These are phyloP conservation scores for Tremella mesenterica DNA, from an alignment of 768 basidiomycete species.

Conservation along the genomic window DNA sequence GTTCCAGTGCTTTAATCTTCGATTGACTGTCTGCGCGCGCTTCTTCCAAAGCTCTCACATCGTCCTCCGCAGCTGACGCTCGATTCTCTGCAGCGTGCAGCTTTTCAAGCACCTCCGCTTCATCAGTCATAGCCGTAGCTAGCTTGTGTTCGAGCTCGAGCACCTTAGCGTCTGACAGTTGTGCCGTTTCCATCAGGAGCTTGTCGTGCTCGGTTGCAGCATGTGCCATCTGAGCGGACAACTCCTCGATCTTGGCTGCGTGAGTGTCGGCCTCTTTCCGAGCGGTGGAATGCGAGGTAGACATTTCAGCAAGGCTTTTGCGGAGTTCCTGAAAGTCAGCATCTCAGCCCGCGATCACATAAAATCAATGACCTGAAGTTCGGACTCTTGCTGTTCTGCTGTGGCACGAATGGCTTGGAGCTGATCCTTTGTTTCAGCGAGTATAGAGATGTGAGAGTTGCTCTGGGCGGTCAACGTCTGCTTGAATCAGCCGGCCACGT, in stretches of 20 bases:
- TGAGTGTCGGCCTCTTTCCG: background rate
- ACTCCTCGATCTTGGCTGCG: background rate
- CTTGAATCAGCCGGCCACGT: too few relatives aligned
- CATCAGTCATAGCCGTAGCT: background rate
- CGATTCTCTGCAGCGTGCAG: background rate
- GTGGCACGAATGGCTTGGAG: too few relatives aligned
- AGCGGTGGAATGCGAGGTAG: too few relatives aligned
- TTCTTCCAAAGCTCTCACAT: background rate
- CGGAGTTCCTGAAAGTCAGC: too few relatives aligned
- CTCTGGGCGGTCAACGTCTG: too few relatives aligned
- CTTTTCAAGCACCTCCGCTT: background rate
- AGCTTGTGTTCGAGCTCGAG: background rate
- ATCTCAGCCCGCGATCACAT: too few relatives aligned
- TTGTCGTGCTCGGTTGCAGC: slow-evolving; percentile 6
- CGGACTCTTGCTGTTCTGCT: background rate
- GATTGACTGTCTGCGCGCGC: background rate
- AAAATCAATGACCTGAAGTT: background rate
- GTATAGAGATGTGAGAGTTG: too few relatives aligned
- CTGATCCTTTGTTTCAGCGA: too few relatives aligned
- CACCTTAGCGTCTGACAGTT: slow-evolving; percentile 2
- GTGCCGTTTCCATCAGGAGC: background rate
- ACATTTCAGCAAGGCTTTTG: too few relatives aligned
- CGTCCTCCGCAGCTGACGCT: background rate
- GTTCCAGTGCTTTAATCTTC: background rate
- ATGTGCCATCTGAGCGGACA: slow-evolving; percentile 2